These are phyloP conservation scores for Penicillium canescens DNA, from an alignment of 495 filamentous ascomycete species.

Conservation along the genomic window DNA sequence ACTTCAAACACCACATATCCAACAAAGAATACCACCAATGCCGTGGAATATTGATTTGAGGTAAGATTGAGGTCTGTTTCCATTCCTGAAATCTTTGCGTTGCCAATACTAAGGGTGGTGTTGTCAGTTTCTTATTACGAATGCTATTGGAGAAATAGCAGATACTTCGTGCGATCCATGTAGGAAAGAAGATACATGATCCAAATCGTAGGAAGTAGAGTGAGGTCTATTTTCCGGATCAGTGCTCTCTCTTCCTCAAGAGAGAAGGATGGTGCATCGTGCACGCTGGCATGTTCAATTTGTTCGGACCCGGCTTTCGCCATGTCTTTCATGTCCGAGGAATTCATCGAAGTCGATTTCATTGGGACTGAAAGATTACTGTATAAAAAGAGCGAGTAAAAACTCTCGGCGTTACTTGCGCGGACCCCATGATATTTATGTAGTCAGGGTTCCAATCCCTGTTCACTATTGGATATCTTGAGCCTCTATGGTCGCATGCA, in stretches of 20 bases:
- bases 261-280: constrained; percentile 10
- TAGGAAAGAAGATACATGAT: constrained; percentile 53
- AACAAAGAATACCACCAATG: constrained; percentile 44
- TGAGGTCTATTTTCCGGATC: constrained; percentile 49
- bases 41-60: constrained; percentile 35
- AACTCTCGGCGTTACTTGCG: neutral
- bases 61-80: constrained; percentile 37
- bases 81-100: constrained; percentile 48
- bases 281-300: constrained; percentile 18
- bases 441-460: too few relatives aligned
- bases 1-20: constrained; percentile 49
- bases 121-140: neutral
- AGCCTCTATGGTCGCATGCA: too few relatives aligned
- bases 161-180: constrained; percentile 19
- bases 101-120: constrained; percentile 31
- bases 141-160: neutral
- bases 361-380: neutral
- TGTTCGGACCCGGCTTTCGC: constrained; percentile 13
- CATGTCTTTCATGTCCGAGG: constrained; percentile 2
- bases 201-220: constrained; percentile 49
- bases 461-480: too few relatives aligned
- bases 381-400: too few relatives aligned
- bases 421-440: constrained; percentile 3
- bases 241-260: constrained; percentile 30
- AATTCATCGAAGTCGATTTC: neutral